Conservation (phyloP, 768 basidiomycete genomes). For the Russula ochroleuca region DNA sequence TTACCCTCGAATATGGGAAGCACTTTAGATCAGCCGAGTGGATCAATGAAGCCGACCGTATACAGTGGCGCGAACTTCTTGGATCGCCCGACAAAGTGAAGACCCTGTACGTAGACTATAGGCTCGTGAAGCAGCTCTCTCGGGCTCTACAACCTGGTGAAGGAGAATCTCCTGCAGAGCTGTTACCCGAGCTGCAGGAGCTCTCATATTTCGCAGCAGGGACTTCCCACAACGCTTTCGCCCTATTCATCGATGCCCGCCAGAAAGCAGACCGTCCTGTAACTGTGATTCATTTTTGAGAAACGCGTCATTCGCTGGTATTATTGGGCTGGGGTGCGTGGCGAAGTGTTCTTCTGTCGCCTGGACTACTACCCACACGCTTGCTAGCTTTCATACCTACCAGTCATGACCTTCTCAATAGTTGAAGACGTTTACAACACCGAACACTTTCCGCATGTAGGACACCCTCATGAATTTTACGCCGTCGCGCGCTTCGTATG, state of each 20-base stretch:
- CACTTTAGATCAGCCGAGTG: background rate
- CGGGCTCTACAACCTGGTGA: background rate
- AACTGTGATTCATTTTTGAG: background rate
- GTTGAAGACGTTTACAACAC: background rate
- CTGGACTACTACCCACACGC: background rate
- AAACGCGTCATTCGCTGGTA: background rate
- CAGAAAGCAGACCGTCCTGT: background rate
- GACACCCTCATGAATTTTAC: too few species aligned
- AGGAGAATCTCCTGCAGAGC: background rate
- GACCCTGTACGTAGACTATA: background rate
- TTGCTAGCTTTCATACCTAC: background rate
- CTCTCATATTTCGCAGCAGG: background rate
- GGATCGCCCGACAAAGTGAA: background rate
- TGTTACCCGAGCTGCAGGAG: background rate
- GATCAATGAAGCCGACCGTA: background rate
- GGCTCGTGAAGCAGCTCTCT: background rate
- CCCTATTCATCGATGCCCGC: background rate
- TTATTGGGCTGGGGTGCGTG: background rate
- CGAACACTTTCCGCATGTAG: too few species aligned
- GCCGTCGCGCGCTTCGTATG: too few species aligned
- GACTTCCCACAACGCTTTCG: background rate
- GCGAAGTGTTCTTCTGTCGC: background rate
- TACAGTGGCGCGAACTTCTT: background rate
- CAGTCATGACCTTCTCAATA: background rate
- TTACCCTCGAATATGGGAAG: background rate